Base-by-base conservation (phyloP, 139 green algal species). In the Pseudopediastrum boryanum region DNA sequence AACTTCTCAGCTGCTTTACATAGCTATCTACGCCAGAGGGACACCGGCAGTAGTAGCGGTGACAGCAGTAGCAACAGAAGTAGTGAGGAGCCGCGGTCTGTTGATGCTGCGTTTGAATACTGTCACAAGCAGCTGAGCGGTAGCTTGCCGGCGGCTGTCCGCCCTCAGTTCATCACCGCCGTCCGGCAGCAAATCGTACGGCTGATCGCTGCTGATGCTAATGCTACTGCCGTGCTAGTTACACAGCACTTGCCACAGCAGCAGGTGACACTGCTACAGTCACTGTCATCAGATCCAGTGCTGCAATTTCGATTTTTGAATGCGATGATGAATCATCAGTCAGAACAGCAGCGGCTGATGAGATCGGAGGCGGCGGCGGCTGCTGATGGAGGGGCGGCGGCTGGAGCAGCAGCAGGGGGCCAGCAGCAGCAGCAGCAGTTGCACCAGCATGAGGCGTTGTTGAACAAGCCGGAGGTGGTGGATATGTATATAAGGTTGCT, bases 301-400 rank as follows among this genome's bases (percentile, higher is more conserved):
- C 77, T 85, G 69, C 84, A 89, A 72, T 89, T 85, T 61, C 52
- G 44, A 0, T 89, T 85, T 66, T 72, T 89, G 13, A 41, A 65
- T 1, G 80, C 84, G 2, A 58, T 74, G 10, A 48, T 85, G 65
- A 29, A 66, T 29, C 62, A 67, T 71, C 56, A n/a, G n/a, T n/a
- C n/a, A n/a, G n/a, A n/a, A n/a, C 41, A 39, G 0, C 13, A 61
- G 33, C 73, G 50, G 61, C 59, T 65, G 73, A 50, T 58, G 75
- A 39, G 39, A 12, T 4, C 39, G 19, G 50, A 62, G 64, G 46
- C 38, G 33, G 71, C 56, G 9, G 64, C 75, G 38, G 75, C 38
- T 4, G 73, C 29, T 23, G 72, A 44, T n/a, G 54, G 8, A 23
- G 54, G 21, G 33, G 31, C 63, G 6, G 62, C 44, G 10, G 44